Base-by-base conservation (phyloP, 2,329 filamentous ascomycete species). In the Magnaporthiopsis rhizophila region DNA sequence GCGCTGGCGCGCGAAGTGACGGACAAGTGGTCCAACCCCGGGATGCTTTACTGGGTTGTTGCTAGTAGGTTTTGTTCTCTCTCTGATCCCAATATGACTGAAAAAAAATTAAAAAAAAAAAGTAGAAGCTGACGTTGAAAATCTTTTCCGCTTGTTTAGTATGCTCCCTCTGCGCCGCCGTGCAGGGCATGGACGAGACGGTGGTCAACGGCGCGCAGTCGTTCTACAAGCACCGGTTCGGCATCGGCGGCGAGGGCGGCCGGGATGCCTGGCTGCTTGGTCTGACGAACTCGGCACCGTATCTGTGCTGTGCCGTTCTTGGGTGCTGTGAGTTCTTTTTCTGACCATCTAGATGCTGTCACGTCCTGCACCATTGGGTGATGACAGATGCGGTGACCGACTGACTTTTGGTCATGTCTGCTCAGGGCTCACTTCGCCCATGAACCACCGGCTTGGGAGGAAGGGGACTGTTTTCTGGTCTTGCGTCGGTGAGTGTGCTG, bases 161-260 rank as follows among this genome's bases (percentile, higher is more conserved):
- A 50, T 89, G 86, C 69, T 89, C 86, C n/a, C 79, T 85, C 26
- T 88, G 83, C 58, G 88, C 88, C 21, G 86, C 87, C 30, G 88
- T 90, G 0, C 88, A 90, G 71, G 88, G 87, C 69, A 88, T 89
- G 85, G 86, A 89, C 72, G 85, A 89, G 74, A 88, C 86, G 0
- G 87, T 89, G 34, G 85, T 89, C 68, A 89, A 89, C 69, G 87
- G 87, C 58, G 87, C 85, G 11, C 87, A 90, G 68, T 79, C 85
- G 3, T 62, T 63, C 15, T 90, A 88, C 72, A 81, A 82, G 65
- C 68, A 72, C 2, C 79, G 86, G 65, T 89, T 90, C 65, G 83
- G 83, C 26, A 89, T 90, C 64, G 79, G 75, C 61, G 77, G 81
- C 69, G 67, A 79, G 32, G 72, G 82, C 56, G 62, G 53, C 24